Evolutionary conservation across 768 basidiomycete species (phyloP), one percentile per base, ranked within the genome.

Genomic region (Mycena polygramma): DNA sequence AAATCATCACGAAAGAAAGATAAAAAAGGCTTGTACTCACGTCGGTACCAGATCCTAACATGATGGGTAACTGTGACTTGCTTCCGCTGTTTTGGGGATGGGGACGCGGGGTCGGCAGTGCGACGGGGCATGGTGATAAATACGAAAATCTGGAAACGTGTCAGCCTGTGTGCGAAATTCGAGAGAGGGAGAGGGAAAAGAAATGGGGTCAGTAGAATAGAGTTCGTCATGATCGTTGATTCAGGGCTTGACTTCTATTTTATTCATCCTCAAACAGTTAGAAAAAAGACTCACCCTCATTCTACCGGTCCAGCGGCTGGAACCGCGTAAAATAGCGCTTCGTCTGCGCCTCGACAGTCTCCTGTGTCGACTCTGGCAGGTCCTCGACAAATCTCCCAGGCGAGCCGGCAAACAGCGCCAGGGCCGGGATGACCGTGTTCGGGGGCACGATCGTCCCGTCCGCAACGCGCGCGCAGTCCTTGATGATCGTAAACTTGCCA

Each of bases 401-500:
- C 48, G 94, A 95, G 11, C 97, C 98, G 19, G 89, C 80, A 80
- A 97, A 98, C 7, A 92, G 82, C 0, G 95, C 88, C 68, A 98
- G 81, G 3, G 95, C 94, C 1, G 97, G 96, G 13, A 99, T 90
- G 57, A 98, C 95, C 0, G 96, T 96, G 65, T 95, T 96, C 4
- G 96, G 92, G 2, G 97, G 94, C 17, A 99, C 83, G 45, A 99
- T 89, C 0, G 95, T 94, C 73, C 93, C 92, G 78, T 98, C 97
- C 36, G 92, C 92, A 26, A 99, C 91, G 69, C 89, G 91, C 4
- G 93, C 94, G 73, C 96, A 97, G 77, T 99, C 97, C 78, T 98
- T 98, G 79, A 98, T 96, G 67, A 97, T 96, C 0, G 93, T 92
- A 76, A 99, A 98, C 79, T 98, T 96, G 26, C 98, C 97, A 73